Conservation (phyloP, 1,284 basidiomycete species). For the Fomitopsis pinicola region DNA sequence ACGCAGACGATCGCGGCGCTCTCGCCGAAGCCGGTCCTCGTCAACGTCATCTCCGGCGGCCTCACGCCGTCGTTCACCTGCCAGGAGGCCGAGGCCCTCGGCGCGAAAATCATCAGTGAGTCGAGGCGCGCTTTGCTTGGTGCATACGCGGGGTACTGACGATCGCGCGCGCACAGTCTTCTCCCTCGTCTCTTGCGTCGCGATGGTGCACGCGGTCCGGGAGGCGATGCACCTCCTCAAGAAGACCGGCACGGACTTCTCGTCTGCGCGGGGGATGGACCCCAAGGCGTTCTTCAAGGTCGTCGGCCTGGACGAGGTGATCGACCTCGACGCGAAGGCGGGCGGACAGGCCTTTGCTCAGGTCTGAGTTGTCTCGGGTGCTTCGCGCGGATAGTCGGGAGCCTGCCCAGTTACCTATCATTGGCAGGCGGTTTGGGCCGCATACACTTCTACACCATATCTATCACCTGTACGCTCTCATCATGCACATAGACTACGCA, state of each 20-base stretch:
- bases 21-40: slow-evolving; percentile 70
- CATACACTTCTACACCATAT: background rate
- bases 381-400: background rate
- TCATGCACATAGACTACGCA: background rate
- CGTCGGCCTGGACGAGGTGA: slow-evolving; percentile 60
- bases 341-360: slow-evolving; percentile 55
- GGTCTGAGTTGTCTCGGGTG: slow-evolving; percentile 30
- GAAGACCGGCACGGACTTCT: slow-evolving; percentile 72
- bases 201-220: slow-evolving; percentile 67
- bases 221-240: slow-evolving; percentile 69
- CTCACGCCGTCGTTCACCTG: slow-evolving; percentile 70
- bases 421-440: background rate
- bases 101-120: slow-evolving; percentile 75
- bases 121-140: slow-evolving; percentile 8
- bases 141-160: background rate
- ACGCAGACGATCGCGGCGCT: slow-evolving; percentile 60
- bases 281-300: slow-evolving; percentile 73
- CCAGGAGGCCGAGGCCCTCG: slow-evolving; percentile 61
- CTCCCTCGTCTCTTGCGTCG: slow-evolving; percentile 67
- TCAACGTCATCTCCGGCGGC: slow-evolving; percentile 76
- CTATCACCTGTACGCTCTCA: background rate
- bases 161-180: slow-evolving; percentile 40
- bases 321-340: slow-evolving; percentile 53
- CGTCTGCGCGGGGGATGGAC: slow-evolving; percentile 69
- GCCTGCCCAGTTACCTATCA: background rate